These are phyloP conservation scores for Salvia miltiorrhiza DNA, from an alignment of 257 asterid genomes.

Conservation along the genomic window DNA sequence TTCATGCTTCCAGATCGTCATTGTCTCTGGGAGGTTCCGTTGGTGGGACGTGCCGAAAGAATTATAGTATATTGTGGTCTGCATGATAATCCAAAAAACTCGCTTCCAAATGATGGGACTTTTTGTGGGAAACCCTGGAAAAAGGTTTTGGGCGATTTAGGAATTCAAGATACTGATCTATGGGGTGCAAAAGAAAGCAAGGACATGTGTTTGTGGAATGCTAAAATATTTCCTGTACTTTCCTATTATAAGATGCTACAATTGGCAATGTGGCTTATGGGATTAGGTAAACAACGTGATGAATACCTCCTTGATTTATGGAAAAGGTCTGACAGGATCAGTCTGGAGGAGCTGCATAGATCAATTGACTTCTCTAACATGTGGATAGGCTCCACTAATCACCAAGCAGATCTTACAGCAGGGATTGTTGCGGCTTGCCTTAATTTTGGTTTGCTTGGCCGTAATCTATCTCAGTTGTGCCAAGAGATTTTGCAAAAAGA, in stretches of 20 bases:
- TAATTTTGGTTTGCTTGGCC: slow-evolving; percentile 81
- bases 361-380: slow-evolving; percentile 73
- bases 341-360: slow-evolving; percentile 89
- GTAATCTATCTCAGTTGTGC: slow-evolving; percentile 78
- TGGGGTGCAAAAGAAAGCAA: slow-evolving; percentile 58
- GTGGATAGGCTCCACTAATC: slow-evolving; percentile 76
- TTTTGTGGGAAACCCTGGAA: slow-evolving; percentile 97
- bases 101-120: slow-evolving; percentile 63
- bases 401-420: slow-evolving; percentile 85
- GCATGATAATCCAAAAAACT: slow-evolving; percentile 84
- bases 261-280: slow-evolving; percentile 89
- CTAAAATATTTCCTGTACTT: slow-evolving; percentile 75
- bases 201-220: slow-evolving; percentile 89
- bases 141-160: slow-evolving; percentile 67
- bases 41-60: slow-evolving; percentile 57
- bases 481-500: slow-evolving; percentile 76
- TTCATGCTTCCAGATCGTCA: slow-evolving; percentile 96
- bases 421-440: slow-evolving; percentile 80
- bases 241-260: slow-evolving; percentile 74
- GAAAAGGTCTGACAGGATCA: slow-evolving; percentile 65
- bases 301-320: slow-evolving; percentile 43
- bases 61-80: slow-evolving; percentile 88
- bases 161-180: slow-evolving; percentile 65
- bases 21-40: slow-evolving; percentile 99
- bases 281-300: slow-evolving; percentile 49